Evolutionary conservation across 2,329 filamentous ascomycete genomes (phyloP).

Genomic region (Fusarium mundagurra): DNA sequence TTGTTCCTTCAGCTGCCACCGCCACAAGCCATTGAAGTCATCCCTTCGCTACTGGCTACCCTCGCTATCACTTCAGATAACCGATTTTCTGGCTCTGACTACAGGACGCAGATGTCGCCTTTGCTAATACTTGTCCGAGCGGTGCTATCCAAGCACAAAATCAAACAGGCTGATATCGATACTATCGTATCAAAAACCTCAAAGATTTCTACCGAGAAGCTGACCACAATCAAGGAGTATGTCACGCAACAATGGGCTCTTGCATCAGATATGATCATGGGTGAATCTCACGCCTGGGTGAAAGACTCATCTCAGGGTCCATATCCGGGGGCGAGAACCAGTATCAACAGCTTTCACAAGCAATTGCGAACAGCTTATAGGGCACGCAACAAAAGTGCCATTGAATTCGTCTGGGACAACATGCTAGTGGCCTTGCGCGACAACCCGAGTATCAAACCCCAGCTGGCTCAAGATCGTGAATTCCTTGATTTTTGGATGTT

Average conservation of each 20-base stretch:
- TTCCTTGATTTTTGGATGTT: constrained; percentile 54
- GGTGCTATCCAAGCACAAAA: constrained; percentile 30
- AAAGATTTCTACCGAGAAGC: constrained; percentile 28
- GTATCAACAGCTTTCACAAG: constrained; percentile 38
- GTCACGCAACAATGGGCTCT: constrained; percentile 45
- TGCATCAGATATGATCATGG: constrained; percentile 38
- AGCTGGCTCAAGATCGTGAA: constrained; percentile 48
- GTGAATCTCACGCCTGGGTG: constrained; percentile 38
- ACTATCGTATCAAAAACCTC: constrained; percentile 26
- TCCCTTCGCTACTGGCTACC: constrained; percentile 48
- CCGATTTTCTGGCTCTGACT: constrained; percentile 16
- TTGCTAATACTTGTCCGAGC: constrained; percentile 43
- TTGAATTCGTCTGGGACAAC: constrained; percentile 48
- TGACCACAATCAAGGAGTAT: constrained; percentile 39
- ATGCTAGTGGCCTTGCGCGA: constrained; percentile 41
- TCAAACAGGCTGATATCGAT: constrained; percentile 33
- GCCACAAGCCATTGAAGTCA: constrained; percentile 37
- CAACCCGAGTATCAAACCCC: constrained; percentile 36
- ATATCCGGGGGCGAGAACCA: constrained; percentile 3
- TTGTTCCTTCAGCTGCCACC: constrained; percentile 47
- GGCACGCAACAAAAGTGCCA: constrained; percentile 43
- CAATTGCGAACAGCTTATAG: constrained; percentile 46
- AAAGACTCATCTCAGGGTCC: background rate
- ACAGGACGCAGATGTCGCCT: constrained; percentile 39
- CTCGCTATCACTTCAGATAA: constrained; percentile 46